Base-by-base conservation (phyloP, 1,139 yeast species). In the Hemisphaericaspora subhashii region DNA sequence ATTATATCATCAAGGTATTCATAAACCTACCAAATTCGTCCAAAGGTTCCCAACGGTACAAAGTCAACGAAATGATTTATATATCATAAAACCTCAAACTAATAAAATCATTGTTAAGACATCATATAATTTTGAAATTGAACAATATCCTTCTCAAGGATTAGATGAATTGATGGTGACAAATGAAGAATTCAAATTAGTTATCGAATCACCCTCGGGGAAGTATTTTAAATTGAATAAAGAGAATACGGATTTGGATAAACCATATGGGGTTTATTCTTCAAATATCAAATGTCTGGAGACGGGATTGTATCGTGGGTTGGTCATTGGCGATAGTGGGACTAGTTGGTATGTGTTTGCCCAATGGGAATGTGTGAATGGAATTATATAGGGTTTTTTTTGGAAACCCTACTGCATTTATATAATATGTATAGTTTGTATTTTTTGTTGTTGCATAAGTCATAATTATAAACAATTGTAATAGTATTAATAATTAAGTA, bases 331-430 rank as follows among this genome's bases (percentile, higher is more conserved):
- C 7, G 94, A 87, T 51, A 77, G 83, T 36, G 89, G 89, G 3
- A 75, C 77, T 45, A 83, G 92, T 40, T 87, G 96, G 90, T 85
- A 89, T 53, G 89, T 86, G 5, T 88, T 87, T 63, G 90, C 95
- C 9, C 96, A 88, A 60, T 92, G 98, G 98, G 73, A 73, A 33
- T 85, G 94, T 58, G 33, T 42, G 4, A 29, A 17, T 17, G 23
- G 31, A 4, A 16, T 11, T 3, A 15, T 27, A 22, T 22, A n/a
- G 13, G 13, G 27, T 7, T 24, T n/a, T n/a, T n/a, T n/a, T n/a
- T n/a, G n/a, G 4, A 24, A 4, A 9, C 6, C 15, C 27, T 13
- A 9, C n/a, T 4, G 7, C 13, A n/a, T 3, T n/a, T 11, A 5
- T 12, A 23, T 6, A n/a, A 24, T 11, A 7, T 24, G 15, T 16